Percentiles rank a stretch among this genome's conserved stretches.
Conservation (phyloP, 306 rosid genomes). For the Cajanus cajan region DNA sequence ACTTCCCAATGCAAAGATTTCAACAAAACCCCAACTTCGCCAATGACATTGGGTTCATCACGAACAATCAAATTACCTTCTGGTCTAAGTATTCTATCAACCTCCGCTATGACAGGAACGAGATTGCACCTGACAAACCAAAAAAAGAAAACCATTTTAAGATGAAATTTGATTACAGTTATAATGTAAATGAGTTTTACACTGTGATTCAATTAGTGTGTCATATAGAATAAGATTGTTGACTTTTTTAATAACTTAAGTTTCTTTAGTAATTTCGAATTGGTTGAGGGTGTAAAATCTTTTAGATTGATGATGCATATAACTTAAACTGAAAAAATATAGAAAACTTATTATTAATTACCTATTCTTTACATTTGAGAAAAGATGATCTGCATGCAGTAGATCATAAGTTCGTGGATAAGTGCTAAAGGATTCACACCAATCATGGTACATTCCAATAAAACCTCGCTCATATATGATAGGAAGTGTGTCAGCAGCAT, state of each 20-base stretch:
- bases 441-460: conserved; percentile 83
- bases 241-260: neutral
- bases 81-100: conserved; percentile 73
- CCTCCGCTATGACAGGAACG: conserved; percentile 64
- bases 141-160: neutral
- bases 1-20: conserved; percentile 81
- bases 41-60: conserved; percentile 56
- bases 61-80: conserved; percentile 74
- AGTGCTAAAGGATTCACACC: conserved; percentile 91
- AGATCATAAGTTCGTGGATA: conserved; percentile 84
- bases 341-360: conserved; percentile 13
- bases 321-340: neutral
- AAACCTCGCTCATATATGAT: conserved; percentile 81
- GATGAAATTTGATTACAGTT: neutral
- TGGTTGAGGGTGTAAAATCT: neutral
- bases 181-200: neutral
- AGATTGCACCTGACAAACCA: conserved; percentile 65
- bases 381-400: conserved; percentile 78
- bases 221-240: neutral
- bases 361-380: conserved; percentile 69
- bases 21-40: conserved; percentile 62
- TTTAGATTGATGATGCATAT: neutral
- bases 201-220: neutral
- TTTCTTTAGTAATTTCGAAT: neutral
- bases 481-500: conserved; percentile 77